Conservation (phyloP, 768 basidiomycete genomes). For the Mycena crocata region DNA sequence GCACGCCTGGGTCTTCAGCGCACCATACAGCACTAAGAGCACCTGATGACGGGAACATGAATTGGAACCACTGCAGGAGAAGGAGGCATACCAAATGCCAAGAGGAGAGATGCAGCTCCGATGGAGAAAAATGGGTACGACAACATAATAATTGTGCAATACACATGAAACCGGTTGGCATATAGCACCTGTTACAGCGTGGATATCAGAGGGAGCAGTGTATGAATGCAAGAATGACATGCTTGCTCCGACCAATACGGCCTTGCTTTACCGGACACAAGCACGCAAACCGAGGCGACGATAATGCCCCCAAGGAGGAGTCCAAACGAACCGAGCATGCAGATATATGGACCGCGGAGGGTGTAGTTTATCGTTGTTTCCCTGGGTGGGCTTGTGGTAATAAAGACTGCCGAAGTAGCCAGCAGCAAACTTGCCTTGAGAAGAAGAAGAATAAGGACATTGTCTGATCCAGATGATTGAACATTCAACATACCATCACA, state of each 20-base stretch:
- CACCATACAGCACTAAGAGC: conserved; percentile 4
- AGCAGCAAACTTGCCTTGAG: conserved; percentile 17
- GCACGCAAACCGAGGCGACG: neutral
- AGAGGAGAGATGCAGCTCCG: conserved; percentile 2
- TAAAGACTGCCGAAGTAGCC: conserved; percentile 12
- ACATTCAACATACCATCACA: conserved; percentile 2
- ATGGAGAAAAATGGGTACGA: conserved; percentile 22
- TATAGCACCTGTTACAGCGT: conserved; percentile 4
- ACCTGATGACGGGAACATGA: neutral
- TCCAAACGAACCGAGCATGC: conserved; percentile 10
- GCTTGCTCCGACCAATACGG: conserved; percentile 8
- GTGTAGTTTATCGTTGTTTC: conserved; percentile 6
- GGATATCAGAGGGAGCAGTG: neutral
- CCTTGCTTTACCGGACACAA: neutral
- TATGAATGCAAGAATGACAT: neutral
- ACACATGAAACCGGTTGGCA: conserved; percentile 9
- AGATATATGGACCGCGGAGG: conserved; percentile 16
- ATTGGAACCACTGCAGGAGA: neutral
- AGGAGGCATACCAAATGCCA: neutral
- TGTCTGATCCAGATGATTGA: neutral
- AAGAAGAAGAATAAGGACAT: neutral
- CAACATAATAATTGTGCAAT: neutral
- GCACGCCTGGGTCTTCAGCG: neutral
- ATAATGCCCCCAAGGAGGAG: conserved; percentile 18
- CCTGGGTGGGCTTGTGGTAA: conserved; percentile 16